Evolutionary conservation across 306 rosid species (phyloP).

Genomic region (Arachis stenosperma): DNA sequence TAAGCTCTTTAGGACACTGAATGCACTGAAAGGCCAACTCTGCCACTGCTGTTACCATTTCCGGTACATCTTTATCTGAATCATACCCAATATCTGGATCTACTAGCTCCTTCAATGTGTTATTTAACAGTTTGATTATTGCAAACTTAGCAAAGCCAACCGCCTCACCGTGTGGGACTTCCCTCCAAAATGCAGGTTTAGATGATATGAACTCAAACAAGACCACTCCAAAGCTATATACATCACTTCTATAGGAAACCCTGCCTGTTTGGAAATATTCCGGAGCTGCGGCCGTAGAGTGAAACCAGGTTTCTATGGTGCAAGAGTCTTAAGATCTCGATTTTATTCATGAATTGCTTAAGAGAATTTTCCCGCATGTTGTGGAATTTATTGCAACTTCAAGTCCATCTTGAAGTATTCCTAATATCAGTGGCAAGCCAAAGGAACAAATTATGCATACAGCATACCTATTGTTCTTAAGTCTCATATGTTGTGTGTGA

Average conservation of each 20-base stretch:
- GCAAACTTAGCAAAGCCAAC: constrained; percentile 45
- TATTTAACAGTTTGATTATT: constrained; percentile 49
- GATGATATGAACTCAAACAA: constrained; percentile 67
- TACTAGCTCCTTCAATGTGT: constrained; percentile 48
- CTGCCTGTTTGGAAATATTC: constrained; percentile 56
- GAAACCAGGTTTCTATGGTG: constrained; percentile 60
- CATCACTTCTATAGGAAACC: constrained; percentile 67
- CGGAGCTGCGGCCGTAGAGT: constrained; percentile 64
- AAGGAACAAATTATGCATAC: neutral
- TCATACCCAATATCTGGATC: constrained; percentile 53
- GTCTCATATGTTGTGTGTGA: neutral
- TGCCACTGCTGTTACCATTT: constrained; percentile 51
- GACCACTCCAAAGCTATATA: constrained; percentile 72
- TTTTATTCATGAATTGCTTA: constrained; percentile 67
- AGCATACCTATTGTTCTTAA: neutral
- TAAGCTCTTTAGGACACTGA: constrained; percentile 53
- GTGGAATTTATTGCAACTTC: constrained; percentile 61
- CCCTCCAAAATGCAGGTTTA: constrained; percentile 15
- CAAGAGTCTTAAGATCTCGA: constrained; percentile 45
- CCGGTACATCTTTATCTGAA: constrained; percentile 34
- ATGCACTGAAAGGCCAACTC: constrained; percentile 74
- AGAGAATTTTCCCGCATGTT: constrained; percentile 51
- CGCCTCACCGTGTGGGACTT: neutral
- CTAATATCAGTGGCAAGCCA: constrained; percentile 30
- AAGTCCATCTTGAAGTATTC: constrained; percentile 62